phyloP scores from a whole-genome alignment of 1,284 basidiomycete species.

The Cutaneotrichosporon spelunceum region DNA sequence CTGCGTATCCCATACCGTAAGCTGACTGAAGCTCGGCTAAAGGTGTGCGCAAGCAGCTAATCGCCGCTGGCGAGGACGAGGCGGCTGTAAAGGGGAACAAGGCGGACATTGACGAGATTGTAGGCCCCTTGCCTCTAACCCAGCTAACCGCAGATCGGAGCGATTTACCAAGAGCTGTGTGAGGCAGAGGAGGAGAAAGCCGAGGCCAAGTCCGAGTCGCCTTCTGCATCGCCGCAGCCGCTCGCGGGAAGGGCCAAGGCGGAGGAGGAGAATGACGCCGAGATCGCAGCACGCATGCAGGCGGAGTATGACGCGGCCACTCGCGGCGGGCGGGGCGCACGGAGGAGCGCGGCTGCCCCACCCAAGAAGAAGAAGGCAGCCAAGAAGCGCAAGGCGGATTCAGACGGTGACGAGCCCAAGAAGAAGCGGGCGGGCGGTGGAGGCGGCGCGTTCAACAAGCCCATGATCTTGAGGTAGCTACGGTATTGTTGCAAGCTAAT shows the following conservation, averaged over 20 bases:
- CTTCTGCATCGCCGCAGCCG: constrained; percentile 29
- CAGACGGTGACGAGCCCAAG: constrained; percentile 27
- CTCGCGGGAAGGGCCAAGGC: constrained; percentile 20
- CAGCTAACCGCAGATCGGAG: constrained; percentile 35
- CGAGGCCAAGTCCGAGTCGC: not conserved
- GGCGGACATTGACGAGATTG: constrained; percentile 42
- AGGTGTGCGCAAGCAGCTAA: constrained; percentile 46
- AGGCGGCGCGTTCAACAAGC: constrained; percentile 50
- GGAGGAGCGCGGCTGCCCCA: constrained; percentile 19
- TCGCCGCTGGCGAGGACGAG: constrained; percentile 41
- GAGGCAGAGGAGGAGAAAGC: constrained; percentile 10
- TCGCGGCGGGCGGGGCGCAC: constrained; percentile 26
- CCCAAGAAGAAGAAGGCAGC: constrained; percentile 40
- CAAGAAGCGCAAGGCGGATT: constrained; percentile 29
- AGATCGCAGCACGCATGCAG: constrained; percentile 36
- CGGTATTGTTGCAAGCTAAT: not conserved
- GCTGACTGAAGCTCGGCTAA: constrained; percentile 43
- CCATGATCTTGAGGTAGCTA: constrained; percentile 47
- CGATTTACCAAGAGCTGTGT: constrained; percentile 40
- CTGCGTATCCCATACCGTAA: not conserved
- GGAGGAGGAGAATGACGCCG: constrained; percentile 27
- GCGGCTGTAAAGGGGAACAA: constrained; percentile 41
- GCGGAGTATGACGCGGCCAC: constrained; percentile 32
- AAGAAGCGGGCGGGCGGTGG: constrained; percentile 30
- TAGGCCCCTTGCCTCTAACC: constrained; percentile 21